These are phyloP conservation scores for Fusarium phyllophilum DNA, from an alignment of 2,329 filamentous ascomycete genomes.

Conservation along the genomic window DNA sequence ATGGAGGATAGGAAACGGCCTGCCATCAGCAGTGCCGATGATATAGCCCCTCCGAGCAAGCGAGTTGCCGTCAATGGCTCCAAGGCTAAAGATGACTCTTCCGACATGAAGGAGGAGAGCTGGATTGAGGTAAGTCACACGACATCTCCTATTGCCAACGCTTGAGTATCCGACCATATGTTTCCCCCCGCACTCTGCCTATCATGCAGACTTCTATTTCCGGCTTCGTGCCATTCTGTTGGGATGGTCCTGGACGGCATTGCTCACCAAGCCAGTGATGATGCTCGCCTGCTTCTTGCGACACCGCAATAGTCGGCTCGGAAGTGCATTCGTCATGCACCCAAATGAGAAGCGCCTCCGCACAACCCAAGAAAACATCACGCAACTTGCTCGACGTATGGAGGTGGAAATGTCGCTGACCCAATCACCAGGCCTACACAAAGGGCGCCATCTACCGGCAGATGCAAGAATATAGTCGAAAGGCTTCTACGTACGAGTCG, in stretches of 20 bases:
- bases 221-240: slow-evolving; percentile 42
- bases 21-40: slow-evolving; percentile 80
- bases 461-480: slow-evolving; percentile 97
- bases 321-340: slow-evolving; percentile 38
- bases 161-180: slow-evolving; percentile 21
- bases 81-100: slow-evolving; percentile 65
- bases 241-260: slow-evolving; percentile 47
- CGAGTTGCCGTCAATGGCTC: slow-evolving; percentile 88
- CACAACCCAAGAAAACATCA: slow-evolving; percentile 24
- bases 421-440: slow-evolving; percentile 50
- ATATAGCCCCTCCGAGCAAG: slow-evolving; percentile 89
- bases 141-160: slow-evolving; percentile 37
- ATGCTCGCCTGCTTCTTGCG: slow-evolving; percentile 47
- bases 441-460: slow-evolving; percentile 98
- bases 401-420: slow-evolving; percentile 41
- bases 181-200: slow-evolving; percentile 20
- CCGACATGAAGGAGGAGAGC: slow-evolving; percentile 67
- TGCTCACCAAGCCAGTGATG: slow-evolving; percentile 53
- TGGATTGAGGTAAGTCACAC: slow-evolving; percentile 72
- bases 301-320: slow-evolving; percentile 45
- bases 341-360: slow-evolving; percentile 33
- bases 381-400: slow-evolving; percentile 37
- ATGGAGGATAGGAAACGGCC: slow-evolving; percentile 99
- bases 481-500: slow-evolving; percentile 82
- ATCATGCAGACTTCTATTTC: slow-evolving; percentile 18